Conservation (phyloP, 2,329 filamentous ascomycete genomes). For the Penicillium corylophilum region DNA sequence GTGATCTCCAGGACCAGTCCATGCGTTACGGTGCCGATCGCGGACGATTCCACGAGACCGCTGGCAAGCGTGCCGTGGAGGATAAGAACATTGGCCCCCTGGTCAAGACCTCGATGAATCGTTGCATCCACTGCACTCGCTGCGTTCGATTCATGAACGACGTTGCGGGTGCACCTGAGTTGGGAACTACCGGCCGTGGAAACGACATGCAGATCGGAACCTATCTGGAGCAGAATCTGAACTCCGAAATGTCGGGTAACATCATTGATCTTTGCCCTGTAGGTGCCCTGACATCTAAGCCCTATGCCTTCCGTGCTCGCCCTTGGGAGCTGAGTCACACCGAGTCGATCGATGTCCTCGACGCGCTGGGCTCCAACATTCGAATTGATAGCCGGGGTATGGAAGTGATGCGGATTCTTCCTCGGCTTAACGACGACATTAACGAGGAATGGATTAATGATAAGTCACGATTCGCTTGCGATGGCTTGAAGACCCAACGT, state of each 20-base stretch:
- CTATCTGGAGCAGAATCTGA: constrained; percentile 90
- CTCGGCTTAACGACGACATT: constrained; percentile 92
- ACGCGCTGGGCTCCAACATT: constrained; percentile 91
- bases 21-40: constrained; percentile 97
- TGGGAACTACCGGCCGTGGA: constrained; percentile 90
- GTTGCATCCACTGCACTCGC: constrained; percentile 98
- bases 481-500: constrained; percentile 93
- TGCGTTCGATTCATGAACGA: constrained; percentile 98
- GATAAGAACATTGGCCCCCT: constrained; percentile 99
- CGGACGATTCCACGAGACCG: constrained; percentile 93
- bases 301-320: constrained; percentile 93
- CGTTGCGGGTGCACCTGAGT: constrained; percentile 89
- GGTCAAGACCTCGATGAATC: constrained; percentile 99
- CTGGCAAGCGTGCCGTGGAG: constrained; percentile 95
- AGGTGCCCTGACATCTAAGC: constrained; percentile 93
- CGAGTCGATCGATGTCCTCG: constrained; percentile 91
- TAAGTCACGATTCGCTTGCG: constrained; percentile 94
- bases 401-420: constrained; percentile 93
- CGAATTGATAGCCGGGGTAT: constrained; percentile 88
- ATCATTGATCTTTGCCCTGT: constrained; percentile 98
- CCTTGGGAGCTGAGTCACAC: constrained; percentile 97
- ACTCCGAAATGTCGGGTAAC: constrained; percentile 93
- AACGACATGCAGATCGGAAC: constrained; percentile 98
- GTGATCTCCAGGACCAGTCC: constrained; percentile 97
- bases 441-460: constrained; percentile 99